Base-by-base conservation (phyloP, 805 yeast genomes). In the Monosporozyma servazzii region DNA sequence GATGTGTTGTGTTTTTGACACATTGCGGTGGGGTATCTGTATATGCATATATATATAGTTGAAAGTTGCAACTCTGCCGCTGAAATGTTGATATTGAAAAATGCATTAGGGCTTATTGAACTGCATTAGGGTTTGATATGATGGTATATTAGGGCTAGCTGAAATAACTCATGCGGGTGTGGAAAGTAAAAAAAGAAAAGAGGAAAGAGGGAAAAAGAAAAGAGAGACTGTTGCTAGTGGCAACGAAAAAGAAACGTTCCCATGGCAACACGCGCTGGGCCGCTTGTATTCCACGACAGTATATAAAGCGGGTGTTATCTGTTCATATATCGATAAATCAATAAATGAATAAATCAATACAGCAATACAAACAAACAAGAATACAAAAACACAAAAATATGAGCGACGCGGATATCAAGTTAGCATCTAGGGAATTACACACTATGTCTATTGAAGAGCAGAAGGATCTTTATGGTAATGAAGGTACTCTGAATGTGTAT, bases 401-500 rank as follows among this genome's bases (percentile, higher is more conserved):
- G 40, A 18, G 21, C 31, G 15, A 21, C 7, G 23, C 41, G 13
- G 53, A 50, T 25, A 45, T 45, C 20, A 46, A 52, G 11, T 29
- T 53, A 29, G 51, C 56, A 17, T 42, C 49, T n/a, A 46, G 31
- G 31, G 29, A 50, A n/a, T 43, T 50, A 31, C 53, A 53, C 21
- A 52, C 51, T 33, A 50, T 53, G 53, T 18, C 56, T 13, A 53
- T 50, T 21, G 56, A 53, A 17, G 49, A 53, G 43, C 56, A 53
- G 45, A 53, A 53, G 47, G 53, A 51, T 40, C 49, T 51, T 31
- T 49, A 51, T 39, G 58, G 53, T 21, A 51, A 48, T 36, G 52
- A 50, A 30, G n/a, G 45, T 10, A 56, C 43, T 48, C 52, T 49
- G 51, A 58, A 53, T 57, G 50, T 36, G 40, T 58, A 54, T 45